These are phyloP conservation scores for Amaranthus palmeri DNA, from an alignment of 148 eudicot genomes.

Conservation along the genomic window DNA sequence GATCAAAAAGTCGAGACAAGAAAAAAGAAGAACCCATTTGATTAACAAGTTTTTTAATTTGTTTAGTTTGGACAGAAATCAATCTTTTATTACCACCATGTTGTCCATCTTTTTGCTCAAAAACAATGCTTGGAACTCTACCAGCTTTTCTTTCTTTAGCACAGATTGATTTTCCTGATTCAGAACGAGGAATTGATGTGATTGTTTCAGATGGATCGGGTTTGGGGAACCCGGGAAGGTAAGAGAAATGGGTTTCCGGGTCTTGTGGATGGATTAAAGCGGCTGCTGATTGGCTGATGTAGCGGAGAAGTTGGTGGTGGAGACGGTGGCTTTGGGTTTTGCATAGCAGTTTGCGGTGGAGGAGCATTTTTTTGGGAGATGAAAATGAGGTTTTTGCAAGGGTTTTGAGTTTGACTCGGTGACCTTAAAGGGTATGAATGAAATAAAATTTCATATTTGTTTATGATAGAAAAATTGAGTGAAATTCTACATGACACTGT, in stretches of 20 bases:
- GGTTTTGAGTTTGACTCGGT: background rate
- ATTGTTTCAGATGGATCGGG: constrained; percentile 78
- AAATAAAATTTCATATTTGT: no score
- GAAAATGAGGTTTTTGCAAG: constrained; percentile 17
- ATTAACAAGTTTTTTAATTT: constrained; percentile 77
- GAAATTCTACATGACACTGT: no score
- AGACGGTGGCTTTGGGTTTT: constrained; percentile 14
- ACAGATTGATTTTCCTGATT: constrained; percentile 57
- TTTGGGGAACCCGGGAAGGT: constrained; percentile 54
- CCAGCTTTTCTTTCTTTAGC: constrained; percentile 61
- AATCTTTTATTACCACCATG: constrained; percentile 89
- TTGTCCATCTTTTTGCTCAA: constrained; percentile 90
- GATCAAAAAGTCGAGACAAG: constrained; percentile 67
- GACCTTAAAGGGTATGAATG: no score
- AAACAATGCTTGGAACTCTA: constrained; percentile 72
- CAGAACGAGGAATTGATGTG: constrained; percentile 52
- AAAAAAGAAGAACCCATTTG: constrained; percentile 55
- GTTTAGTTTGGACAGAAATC: constrained; percentile 64
- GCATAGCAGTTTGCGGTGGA: constrained; percentile 31
- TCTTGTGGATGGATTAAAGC: constrained; percentile 31
- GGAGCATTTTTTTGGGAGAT: constrained; percentile 32
- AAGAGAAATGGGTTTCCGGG: constrained; percentile 33
- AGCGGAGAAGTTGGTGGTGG: constrained; percentile 47
- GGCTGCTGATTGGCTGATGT: constrained; percentile 38
- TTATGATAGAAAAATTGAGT: no score